A percentile compares a stretch with the other conserved stretches of the same genome.
These are phyloP conservation scores for Entomortierella lignicola DNA, from an alignment of 192 early-diverging fungal genomes.

Conservation along the genomic window DNA sequence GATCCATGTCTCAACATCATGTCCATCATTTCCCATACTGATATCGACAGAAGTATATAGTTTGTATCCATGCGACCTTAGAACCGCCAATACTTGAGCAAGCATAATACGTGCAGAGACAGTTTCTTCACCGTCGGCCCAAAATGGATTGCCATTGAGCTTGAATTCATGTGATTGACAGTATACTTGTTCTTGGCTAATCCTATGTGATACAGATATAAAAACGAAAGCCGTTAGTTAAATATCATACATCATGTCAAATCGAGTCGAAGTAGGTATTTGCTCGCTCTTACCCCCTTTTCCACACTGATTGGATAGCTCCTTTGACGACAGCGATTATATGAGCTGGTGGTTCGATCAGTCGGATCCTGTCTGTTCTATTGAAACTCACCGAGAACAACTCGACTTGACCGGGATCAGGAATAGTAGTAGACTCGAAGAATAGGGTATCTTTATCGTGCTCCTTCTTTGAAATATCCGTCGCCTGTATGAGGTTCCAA, in stretches of 20 bases:
- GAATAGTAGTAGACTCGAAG: constrained; percentile 10
- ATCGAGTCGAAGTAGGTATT: no score
- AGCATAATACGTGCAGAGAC: constrained; percentile 33
- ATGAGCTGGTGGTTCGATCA: constrained; percentile 17
- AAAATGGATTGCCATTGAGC: constrained; percentile 28
- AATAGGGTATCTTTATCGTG: constrained; percentile 27
- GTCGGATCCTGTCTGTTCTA: constrained; percentile 20
- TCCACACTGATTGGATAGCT: constrained; percentile 22
- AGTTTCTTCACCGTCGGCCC: constrained; percentile 1
- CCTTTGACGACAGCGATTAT: constrained; percentile 3
- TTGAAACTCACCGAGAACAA: constrained; percentile 40
- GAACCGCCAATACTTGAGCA: constrained; percentile 24
- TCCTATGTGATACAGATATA: not conserved
- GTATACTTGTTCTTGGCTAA: constrained; percentile 15
- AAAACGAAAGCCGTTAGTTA: not conserved
- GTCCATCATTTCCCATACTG: constrained; percentile 5
- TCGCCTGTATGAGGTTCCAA: constrained; percentile 40
- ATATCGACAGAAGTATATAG: constrained; percentile 27
- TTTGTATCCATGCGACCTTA: constrained; percentile 14
- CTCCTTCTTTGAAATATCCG: constrained; percentile 27
- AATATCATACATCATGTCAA: no score
- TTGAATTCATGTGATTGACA: constrained; percentile 20
- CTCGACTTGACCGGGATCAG: not conserved
- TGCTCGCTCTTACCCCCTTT: constrained; percentile 17
- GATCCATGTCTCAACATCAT: not conserved